Base-by-base conservation (phyloP, 176 grass and related monocot species). In the Aegilops bicornis region DNA sequence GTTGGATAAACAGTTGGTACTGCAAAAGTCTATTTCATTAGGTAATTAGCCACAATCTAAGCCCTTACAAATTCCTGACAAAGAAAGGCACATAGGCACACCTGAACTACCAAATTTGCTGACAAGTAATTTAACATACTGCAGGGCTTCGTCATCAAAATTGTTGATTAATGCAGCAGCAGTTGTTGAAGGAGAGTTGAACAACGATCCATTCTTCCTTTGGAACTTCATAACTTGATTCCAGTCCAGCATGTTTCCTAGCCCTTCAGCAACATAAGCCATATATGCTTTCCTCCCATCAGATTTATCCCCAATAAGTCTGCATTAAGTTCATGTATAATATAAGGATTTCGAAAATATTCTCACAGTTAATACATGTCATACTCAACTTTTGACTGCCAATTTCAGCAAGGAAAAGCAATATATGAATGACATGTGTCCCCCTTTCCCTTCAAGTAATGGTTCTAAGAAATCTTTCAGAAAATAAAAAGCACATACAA, bases 131-230 rank as follows among this genome's bases (percentile, higher is more conserved):
- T 77, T 72, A 84, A 98, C 35, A 77, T 95, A 98, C 7, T 95
- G 73, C 10, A 91, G 78, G 82, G 92, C 89, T 83, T 87, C 86
- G 66, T 69, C 42, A 82, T 90, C 73, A 71, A 89, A 77, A 20
- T 37, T 23, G 47, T 93, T 73, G 33, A 83, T 67, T 81, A 98
- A 33, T 60, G 86, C 56, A 80, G 40, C 85, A 85, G 93, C 95
- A 52, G 95, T 95, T 71, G 93, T 80, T 23, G 93, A 93, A 85
- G 95, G 95, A 65, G 85, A 95, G 68, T 90, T 92, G 71, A 98
- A 90, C 22, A 98, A 17, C 4, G 95, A 98, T 25, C 93, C 91
- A 81, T 98, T 95, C 69, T 91, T 84, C 83, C 87, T 90, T 60
- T 93, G 95, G 75, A 90, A 98, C 69, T 83, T 93, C 87, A 88